Evolutionary conservation across 441 rosid genomes (phyloP).

Genomic region (Viola pubescens): DNA sequence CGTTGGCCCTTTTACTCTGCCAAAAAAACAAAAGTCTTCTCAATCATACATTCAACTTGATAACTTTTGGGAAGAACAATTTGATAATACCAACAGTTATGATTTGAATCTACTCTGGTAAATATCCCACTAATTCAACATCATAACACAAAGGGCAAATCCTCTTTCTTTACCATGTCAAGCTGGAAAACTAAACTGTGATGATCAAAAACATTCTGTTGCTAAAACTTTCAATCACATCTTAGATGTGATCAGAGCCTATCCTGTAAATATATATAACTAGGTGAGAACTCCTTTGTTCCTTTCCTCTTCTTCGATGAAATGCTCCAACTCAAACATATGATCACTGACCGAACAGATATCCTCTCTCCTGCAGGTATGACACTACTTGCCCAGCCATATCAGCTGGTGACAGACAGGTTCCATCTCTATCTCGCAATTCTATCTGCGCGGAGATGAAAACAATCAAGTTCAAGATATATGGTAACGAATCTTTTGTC

Average conservation of each 20-base stretch:
- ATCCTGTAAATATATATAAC: not conserved
- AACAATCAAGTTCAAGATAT: not conserved
- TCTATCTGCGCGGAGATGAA: constrained; percentile 42
- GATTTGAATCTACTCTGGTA: not conserved
- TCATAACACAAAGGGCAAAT: not conserved
- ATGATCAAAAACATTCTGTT: too few species aligned
- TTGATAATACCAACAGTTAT: not conserved
- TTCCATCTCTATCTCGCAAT: constrained; percentile 48
- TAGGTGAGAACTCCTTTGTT: not conserved
- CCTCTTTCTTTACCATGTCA: not conserved
- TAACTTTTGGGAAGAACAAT: not conserved
- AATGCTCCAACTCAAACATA: too few species aligned
- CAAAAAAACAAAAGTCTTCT: too few species aligned
- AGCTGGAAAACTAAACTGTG: not conserved
- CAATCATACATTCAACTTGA: too few species aligned
- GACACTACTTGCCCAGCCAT: constrained; percentile 67
- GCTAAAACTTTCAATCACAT: not conserved
- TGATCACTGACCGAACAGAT: constrained; percentile 34
- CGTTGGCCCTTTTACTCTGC: too few species aligned
- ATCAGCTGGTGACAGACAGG: constrained; percentile 52
- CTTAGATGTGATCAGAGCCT: not conserved
- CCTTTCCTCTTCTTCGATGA: too few species aligned
- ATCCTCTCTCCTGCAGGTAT: constrained; percentile 66
- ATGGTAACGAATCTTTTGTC: not conserved
- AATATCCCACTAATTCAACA: not conserved